These are phyloP conservation scores for Fragaria vesca DNA, from an alignment of 306 rosid genomes.

Conservation along the genomic window DNA sequence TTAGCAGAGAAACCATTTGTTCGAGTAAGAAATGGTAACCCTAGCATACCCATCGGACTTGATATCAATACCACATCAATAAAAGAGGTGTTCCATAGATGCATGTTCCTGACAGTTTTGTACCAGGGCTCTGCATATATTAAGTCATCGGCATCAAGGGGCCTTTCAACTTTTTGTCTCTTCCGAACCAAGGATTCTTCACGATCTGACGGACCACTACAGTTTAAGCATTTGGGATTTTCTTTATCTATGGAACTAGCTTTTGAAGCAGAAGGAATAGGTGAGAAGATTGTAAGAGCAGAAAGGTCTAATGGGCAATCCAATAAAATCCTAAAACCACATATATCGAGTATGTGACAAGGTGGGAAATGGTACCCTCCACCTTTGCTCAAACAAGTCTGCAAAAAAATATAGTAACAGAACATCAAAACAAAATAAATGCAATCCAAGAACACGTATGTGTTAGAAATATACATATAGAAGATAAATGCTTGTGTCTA, in stretches of 20 bases:
- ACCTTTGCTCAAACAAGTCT: constrained; percentile 82
- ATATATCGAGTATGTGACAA: constrained; percentile 65
- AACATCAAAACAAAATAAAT: background rate
- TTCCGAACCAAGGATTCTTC: constrained; percentile 29
- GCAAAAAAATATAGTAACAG: background rate
- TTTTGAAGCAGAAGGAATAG: constrained; percentile 46
- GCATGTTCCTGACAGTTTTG: constrained; percentile 55
- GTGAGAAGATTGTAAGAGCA: constrained; percentile 71
- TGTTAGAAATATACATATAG: background rate
- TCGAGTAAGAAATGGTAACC: constrained; percentile 75
- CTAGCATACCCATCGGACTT: constrained; percentile 87
- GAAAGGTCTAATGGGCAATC: constrained; percentile 88
- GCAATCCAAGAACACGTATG: background rate
- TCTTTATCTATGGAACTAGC: constrained; percentile 23
- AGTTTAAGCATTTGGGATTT: constrained; percentile 17
- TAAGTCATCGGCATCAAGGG: constrained; percentile 41
- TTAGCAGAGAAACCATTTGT: constrained; percentile 57
- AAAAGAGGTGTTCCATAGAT: constrained; percentile 57
- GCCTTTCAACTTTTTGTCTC: constrained; percentile 48
- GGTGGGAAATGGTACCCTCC: constrained; percentile 73
- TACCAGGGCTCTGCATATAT: constrained; percentile 57
- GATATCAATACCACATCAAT: constrained; percentile 74
- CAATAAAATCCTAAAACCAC: constrained; percentile 72
- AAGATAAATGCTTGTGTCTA: background rate
- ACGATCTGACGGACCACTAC: constrained; percentile 13